phyloP scores from a whole-genome alignment of 257 asterid species.

The Euphrasia confusa region DNA sequence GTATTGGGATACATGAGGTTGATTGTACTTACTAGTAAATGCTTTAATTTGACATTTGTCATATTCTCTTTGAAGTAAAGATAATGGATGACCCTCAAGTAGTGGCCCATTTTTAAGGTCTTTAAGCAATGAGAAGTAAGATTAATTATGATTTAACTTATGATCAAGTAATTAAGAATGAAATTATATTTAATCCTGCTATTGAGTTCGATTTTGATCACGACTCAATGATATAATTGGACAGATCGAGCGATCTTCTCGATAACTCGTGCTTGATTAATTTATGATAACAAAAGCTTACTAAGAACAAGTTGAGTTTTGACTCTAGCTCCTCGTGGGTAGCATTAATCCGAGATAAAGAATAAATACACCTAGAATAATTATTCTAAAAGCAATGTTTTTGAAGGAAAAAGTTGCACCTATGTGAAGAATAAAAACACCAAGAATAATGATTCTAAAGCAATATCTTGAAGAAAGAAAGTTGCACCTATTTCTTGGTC shows the following conservation, averaged over 20 bases:
- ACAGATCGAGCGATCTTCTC: no score
- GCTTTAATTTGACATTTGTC: constrained; percentile 6
- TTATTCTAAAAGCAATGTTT: no score
- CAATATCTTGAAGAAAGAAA: constrained; percentile 22
- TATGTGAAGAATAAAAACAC: neutral
- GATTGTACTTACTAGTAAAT: neutral
- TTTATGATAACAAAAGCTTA: no score
- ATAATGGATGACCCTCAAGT: constrained; percentile 24
- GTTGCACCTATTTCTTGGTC: constrained; percentile 12
- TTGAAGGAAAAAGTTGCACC: no score
- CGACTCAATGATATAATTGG: no score
- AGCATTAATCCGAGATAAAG: neutral
- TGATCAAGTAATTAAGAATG: no score
- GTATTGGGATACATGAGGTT: neutral
- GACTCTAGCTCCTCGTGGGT: no score
- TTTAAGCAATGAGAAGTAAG: constrained; percentile 22
- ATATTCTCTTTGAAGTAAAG: constrained; percentile 25
- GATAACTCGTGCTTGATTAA: no score
- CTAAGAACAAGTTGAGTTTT: no score
- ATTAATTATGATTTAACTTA: neutral
- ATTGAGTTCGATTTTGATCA: no score
- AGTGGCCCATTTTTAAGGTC: constrained; percentile 8
- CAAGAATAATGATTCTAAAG: neutral
- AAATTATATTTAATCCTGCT: no score
- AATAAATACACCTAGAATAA: neutral